phyloP scores from a whole-genome alignment of 768 basidiomycete species.

The Lanmaoa pseudosensibilis region DNA sequence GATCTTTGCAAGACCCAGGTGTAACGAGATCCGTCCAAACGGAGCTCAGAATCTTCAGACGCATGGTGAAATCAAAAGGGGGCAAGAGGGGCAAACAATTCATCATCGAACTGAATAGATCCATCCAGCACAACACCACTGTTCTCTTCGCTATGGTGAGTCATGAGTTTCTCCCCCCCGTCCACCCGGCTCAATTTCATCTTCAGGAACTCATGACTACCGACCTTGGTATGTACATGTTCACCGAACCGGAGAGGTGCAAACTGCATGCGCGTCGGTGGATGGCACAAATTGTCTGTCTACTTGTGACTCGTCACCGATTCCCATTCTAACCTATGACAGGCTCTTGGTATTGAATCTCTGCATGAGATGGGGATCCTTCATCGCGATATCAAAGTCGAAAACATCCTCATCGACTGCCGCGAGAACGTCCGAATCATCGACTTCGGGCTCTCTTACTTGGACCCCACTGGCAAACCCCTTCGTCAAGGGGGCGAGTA shows the following conservation, averaged over 20 bases:
- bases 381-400: slow-evolving; percentile 69
- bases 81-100: slow-evolving; percentile 31
- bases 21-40: slow-evolving; percentile 21
- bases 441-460: slow-evolving; percentile 42
- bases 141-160: slow-evolving; percentile 44
- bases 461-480: slow-evolving; percentile 6
- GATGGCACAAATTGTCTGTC: slow-evolving; percentile 41
- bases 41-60: slow-evolving; percentile 39
- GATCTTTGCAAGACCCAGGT: slow-evolving; percentile 6
- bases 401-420: slow-evolving; percentile 61
- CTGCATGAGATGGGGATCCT: slow-evolving; percentile 63
- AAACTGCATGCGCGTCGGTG: slow-evolving; percentile 35
- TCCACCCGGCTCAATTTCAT: background rate
- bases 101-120: slow-evolving; percentile 40
- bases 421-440: slow-evolving; percentile 41
- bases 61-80: slow-evolving; percentile 27
- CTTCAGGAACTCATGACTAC: slow-evolving; percentile 41
- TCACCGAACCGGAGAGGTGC: slow-evolving; percentile 20
- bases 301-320: background rate
- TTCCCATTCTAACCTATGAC: background rate
- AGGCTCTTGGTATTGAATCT: slow-evolving; percentile 42
- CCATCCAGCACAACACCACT: slow-evolving; percentile 30
- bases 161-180: background rate
- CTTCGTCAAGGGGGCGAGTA: slow-evolving; percentile 19
- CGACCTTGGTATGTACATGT: slow-evolving; percentile 36